phyloP scores from a whole-genome alignment of 2,329 filamentous ascomycete genomes.

The Diaporthe caulivora region DNA sequence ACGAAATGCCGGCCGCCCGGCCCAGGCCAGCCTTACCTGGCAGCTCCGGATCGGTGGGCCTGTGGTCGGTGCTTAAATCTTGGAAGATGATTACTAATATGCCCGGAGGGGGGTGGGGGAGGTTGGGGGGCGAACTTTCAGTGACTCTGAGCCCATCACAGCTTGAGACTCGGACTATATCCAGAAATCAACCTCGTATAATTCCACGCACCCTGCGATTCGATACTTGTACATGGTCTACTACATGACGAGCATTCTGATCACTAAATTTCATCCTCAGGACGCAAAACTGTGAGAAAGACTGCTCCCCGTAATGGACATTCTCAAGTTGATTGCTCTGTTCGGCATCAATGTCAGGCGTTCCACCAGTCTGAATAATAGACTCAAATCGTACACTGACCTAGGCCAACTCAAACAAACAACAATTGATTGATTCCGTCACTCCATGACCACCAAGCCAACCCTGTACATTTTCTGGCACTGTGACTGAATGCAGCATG shows the following conservation, averaged over 20 bases:
- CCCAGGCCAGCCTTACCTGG: conserved; percentile 6
- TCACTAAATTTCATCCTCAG: too few relatives aligned
- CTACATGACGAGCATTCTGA: too few relatives aligned
- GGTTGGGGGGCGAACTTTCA: too few relatives aligned
- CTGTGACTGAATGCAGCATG: neutral
- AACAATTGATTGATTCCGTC: neutral
- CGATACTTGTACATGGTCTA: neutral
- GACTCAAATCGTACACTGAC: too few relatives aligned
- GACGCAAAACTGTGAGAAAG: too few relatives aligned
- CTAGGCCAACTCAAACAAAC: too few relatives aligned
- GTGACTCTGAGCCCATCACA: too few relatives aligned
- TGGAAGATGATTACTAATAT: conserved; percentile 11
- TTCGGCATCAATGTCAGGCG: neutral
- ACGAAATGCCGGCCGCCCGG: conserved; percentile 14
- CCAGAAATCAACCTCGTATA: too few relatives aligned
- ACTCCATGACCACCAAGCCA: too few relatives aligned
- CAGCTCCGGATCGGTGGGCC: conserved; percentile 21
- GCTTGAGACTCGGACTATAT: too few relatives aligned
- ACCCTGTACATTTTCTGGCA: neutral
- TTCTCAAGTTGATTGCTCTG: neutral
- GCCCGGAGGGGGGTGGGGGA: neutral
- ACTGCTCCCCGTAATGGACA: neutral
- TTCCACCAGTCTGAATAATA: neutral
- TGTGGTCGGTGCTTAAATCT: neutral
- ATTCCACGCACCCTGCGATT: neutral